Evolutionary conservation across 441 rosid genomes (phyloP).

Genomic region (Jatropha podagrica): DNA sequence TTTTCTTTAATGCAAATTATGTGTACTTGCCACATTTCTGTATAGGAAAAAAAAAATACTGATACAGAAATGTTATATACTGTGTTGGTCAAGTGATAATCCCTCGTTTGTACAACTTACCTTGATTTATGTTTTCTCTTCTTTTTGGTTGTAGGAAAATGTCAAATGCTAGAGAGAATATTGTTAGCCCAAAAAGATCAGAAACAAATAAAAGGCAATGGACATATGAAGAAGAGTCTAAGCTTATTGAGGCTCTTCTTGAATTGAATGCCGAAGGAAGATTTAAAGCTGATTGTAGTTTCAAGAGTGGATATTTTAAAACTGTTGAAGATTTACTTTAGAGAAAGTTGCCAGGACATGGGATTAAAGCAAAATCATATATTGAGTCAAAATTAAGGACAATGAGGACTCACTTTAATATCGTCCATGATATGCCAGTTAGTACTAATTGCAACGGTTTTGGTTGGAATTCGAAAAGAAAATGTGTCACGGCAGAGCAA

Average conservation of each 20-base stretch:
- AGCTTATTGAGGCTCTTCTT: not conserved
- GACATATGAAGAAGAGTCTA: not conserved
- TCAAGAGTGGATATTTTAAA: not conserved
- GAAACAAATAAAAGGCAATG: not conserved
- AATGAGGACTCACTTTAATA: not conserved
- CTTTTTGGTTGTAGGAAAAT: too few relatives aligned
- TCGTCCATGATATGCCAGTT: not conserved
- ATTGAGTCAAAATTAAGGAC: not conserved
- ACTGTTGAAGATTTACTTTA: not conserved
- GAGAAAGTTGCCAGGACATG: not conserved
- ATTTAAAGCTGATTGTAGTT: not conserved
- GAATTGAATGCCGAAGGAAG: not conserved
- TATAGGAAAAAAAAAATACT: not conserved
- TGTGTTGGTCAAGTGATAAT: conserved; percentile 40
- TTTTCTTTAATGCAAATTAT: not conserved
- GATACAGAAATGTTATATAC: not conserved
- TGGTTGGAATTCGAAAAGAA: not conserved
- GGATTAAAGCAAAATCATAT: conserved; percentile 4
- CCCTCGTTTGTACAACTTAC: conserved; percentile 61
- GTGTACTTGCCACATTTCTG: not conserved
- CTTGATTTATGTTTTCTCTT: conserved; percentile 5
- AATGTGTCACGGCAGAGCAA: not conserved
- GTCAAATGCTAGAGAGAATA: too few relatives aligned
- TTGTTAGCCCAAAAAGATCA: not conserved
- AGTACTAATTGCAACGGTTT: not conserved